Conservation (phyloP, 805 yeast species). For the Alloascoidea africana region DNA sequence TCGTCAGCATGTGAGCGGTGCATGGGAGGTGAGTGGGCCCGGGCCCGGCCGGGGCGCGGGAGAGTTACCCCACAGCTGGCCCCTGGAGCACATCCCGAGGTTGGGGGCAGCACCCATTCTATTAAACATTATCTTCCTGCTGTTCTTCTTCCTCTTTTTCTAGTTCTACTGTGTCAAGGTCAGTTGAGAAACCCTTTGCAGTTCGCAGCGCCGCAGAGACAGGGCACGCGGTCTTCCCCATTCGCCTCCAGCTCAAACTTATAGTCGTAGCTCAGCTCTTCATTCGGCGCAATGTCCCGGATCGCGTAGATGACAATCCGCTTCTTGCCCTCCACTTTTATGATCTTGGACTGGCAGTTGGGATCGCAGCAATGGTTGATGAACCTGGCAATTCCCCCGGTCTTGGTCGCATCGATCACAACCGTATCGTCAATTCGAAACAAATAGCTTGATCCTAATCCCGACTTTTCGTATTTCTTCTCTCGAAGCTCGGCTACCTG, state of each 20-base stretch:
- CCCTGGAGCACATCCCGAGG: too few species aligned
- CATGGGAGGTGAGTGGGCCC: too few species aligned
- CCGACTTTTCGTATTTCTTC: conserved; percentile 57
- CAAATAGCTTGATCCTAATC: conserved; percentile 72
- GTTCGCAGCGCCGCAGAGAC: conserved; percentile 79
- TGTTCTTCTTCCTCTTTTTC: too few species aligned
- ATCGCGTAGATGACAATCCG: conserved; percentile 77
- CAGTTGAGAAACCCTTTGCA: conserved; percentile 71
- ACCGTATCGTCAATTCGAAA: conserved; percentile 75
- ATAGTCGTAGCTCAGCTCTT: conserved; percentile 73
- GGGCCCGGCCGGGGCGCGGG: too few species aligned
- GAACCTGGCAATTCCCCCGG: conserved; percentile 78
- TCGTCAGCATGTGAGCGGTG: too few species aligned
- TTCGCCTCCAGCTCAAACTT: conserved; percentile 75
- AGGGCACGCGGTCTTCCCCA: conserved; percentile 63
- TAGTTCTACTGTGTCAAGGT: too few species aligned
- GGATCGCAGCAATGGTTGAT: conserved; percentile 82
- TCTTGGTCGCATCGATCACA: conserved; percentile 77
- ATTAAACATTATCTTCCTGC: too few species aligned
- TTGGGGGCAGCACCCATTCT: too few species aligned
- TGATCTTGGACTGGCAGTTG: conserved; percentile 77
- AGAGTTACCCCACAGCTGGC: too few species aligned
- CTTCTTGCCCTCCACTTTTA: conserved; percentile 71
- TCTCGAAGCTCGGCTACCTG: conserved; percentile 78
- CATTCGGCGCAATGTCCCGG: conserved; percentile 64